Conservation (phyloP, 768 basidiomycete genomes). For the Boletus patriciae region DNA sequence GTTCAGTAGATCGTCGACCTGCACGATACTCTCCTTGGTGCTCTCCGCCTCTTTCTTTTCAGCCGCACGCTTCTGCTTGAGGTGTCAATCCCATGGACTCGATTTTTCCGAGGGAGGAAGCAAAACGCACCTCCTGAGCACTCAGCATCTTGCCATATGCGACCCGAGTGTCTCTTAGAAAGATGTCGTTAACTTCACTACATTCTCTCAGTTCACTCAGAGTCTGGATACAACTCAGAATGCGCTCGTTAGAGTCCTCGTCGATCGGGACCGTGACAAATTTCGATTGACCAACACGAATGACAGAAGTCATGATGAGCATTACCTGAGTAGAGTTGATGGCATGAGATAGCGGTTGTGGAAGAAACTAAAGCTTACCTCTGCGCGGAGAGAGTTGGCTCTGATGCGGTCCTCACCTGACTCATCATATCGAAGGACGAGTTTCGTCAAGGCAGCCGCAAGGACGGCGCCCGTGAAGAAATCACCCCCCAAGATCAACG, state of each 20-base stretch:
- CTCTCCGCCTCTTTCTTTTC: conserved; percentile 88
- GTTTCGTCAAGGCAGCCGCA: conserved; percentile 86
- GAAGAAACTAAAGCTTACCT: conserved; percentile 45
- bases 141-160: conserved; percentile 96
- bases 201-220: conserved; percentile 73
- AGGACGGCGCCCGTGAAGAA: conserved; percentile 95
- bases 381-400: conserved; percentile 78
- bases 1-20: conserved; percentile 88
- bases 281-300: conserved; percentile 96
- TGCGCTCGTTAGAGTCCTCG: conserved; percentile 95
- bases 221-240: conserved; percentile 94
- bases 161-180: conserved; percentile 82
- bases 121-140: conserved; percentile 75
- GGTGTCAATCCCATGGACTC: neutral
- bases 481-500: conserved; percentile 89
- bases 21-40: conserved; percentile 64
- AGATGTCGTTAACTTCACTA: conserved; percentile 62
- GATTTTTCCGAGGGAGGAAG: neutral
- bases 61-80: conserved; percentile 72
- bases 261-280: conserved; percentile 94
- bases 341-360: neutral
- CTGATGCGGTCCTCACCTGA: conserved; percentile 50
- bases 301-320: conserved; percentile 96
- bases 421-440: conserved; percentile 73
- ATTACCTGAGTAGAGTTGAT: conserved; percentile 60